Evolutionary conservation across 192 early-diverging fungal species (phyloP).

Genomic region (Backusella mclennaniae): DNA sequence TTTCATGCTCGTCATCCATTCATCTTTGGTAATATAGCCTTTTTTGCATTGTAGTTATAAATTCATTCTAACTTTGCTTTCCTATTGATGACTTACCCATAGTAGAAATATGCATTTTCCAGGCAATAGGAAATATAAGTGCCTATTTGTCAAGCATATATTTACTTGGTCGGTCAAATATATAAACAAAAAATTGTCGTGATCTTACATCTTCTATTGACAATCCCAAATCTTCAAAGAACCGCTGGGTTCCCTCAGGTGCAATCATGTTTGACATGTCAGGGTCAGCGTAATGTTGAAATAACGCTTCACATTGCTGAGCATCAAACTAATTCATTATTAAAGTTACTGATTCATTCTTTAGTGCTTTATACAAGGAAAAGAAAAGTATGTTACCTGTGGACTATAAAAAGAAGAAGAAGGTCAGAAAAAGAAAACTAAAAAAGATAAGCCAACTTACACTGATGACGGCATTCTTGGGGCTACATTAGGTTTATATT

Average conservation of each 20-base stretch:
- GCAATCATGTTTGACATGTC: constrained; percentile 20
- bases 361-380: background rate
- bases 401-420: constrained; percentile 2
- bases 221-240: constrained; percentile 28
- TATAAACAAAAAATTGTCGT: background rate
- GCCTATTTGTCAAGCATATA: background rate
- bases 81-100: constrained; percentile 27
- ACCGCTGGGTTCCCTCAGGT: constrained; percentile 30
- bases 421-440: background rate
- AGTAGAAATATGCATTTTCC: constrained; percentile 27
- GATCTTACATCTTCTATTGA: constrained; percentile 33
- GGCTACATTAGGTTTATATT: background rate
- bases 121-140: constrained; percentile 24
- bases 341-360: background rate
- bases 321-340: constrained; percentile 14
- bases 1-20: constrained; percentile 35
- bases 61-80: background rate
- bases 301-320: constrained; percentile 24
- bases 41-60: background rate
- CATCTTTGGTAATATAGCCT: constrained; percentile 37
- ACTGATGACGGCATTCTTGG: background rate
- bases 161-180: background rate
- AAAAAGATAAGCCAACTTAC: background rate
- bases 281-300: constrained; percentile 28
- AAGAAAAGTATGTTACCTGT: constrained; percentile 16